These are phyloP conservation scores for Trichoderma brevicompactum DNA, from an alignment of 2,329 filamentous ascomycete species.

Conservation along the genomic window DNA sequence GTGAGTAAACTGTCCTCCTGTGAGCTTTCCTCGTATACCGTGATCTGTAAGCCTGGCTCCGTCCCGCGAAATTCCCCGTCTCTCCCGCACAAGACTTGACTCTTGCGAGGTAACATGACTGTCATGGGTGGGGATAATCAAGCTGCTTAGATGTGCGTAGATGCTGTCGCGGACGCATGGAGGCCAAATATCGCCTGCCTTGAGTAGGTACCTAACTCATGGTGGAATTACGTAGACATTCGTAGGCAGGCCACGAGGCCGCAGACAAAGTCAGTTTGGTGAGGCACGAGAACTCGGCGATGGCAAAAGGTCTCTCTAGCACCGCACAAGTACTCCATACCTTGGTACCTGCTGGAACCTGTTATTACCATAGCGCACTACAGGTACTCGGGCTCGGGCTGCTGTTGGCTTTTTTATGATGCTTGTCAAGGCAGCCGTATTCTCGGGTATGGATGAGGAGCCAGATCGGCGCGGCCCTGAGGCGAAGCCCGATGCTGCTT, in stretches of 20 bases:
- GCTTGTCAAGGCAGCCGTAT: slow-evolving; percentile 18
- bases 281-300: slow-evolving; percentile 21
- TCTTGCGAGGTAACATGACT: slow-evolving; percentile 24
- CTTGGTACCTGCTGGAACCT: no score
- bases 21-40: not conserved
- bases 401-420: not conserved
- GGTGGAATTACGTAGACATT: slow-evolving; percentile 26
- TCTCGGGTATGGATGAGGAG: not conserved
- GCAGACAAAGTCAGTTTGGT: slow-evolving; percentile 10
- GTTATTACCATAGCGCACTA: no score
- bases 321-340: not conserved
- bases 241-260: slow-evolving; percentile 25
- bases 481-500: not conserved
- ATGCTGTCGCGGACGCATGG: not conserved
- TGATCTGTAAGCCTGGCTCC: slow-evolving; percentile 1
- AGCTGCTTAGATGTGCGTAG: not conserved
- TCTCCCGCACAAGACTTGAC: not conserved
- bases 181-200: slow-evolving; percentile 20
- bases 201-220: not conserved
- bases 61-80: not conserved
- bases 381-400: no score
- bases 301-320: slow-evolving; percentile 9
- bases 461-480: slow-evolving; percentile 6
- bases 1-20: not conserved
- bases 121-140: not conserved